Percentiles rank a stretch among this genome's conserved stretches.
These are phyloP conservation scores for Amphirosellinia nigrospora DNA, from an alignment of 495 filamentous ascomycete genomes.

Conservation along the genomic window DNA sequence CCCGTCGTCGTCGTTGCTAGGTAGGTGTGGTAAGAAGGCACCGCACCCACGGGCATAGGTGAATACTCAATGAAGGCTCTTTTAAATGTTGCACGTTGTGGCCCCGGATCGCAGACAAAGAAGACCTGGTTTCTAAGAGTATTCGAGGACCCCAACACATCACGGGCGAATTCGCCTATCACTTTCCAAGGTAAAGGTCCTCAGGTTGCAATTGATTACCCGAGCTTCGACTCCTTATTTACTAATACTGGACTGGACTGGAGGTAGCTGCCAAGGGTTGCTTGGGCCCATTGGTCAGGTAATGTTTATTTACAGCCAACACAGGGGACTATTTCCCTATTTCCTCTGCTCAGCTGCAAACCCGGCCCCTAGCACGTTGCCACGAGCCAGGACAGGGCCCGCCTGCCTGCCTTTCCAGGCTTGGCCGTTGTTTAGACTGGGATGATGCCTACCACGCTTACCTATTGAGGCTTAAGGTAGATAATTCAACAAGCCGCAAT, in stretches of 20 bases:
- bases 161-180: not conserved
- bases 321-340: conserved; percentile 9
- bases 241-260: not conserved
- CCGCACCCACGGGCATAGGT: too few relatives aligned
- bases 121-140: not conserved
- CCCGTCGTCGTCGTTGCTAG: conserved; percentile 12
- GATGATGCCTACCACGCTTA: not conserved
- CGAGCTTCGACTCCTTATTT: conserved; percentile 16
- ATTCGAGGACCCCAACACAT: conserved; percentile 3
- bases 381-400: conserved; percentile 18
- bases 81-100: conserved; percentile 16
- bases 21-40: not conserved
- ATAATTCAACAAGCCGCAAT: not conserved
- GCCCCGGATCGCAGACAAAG: conserved; percentile 9
- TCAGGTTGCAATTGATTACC: conserved; percentile 5
- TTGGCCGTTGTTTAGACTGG: conserved; percentile 3
- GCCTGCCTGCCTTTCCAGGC: conserved; percentile 18
- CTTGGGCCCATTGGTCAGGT: conserved; percentile 11
- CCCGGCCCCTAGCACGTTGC: conserved; percentile 21
- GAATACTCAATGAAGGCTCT: not conserved
- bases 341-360: conserved; percentile 1
- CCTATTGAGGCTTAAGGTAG: not conserved
- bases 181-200: not conserved
- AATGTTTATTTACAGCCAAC: conserved; percentile 23
- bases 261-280: conserved; percentile 21